Evolutionary conservation across 345 rosid genomes (phyloP), one percentile per base, ranked within the genome.

Genomic region (Eucalyptus polybractea): DNA sequence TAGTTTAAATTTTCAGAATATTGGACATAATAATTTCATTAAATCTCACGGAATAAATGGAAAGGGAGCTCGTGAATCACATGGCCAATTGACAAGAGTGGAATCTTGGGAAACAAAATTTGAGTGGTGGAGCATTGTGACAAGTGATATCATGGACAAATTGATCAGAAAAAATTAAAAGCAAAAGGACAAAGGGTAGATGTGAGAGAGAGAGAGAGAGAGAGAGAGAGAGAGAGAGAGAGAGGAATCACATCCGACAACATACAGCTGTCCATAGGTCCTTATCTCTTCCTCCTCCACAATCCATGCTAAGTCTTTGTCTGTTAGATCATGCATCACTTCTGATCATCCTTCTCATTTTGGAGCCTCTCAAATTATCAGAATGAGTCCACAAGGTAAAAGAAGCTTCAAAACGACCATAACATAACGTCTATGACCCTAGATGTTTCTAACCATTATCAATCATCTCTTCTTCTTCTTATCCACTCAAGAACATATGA

Each of bases 1-100:
- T 56, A 56, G 21, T 56, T 56, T 56, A 56, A 24, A 56, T 4
- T 56, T 56, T 22, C 29, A 56, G 13, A 24, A 56, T 56, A 56
- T 22, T 24, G 27, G 62, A 56, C 62, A 56, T 0, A 56, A 25
- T 56, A 56, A 56, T 0, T 25, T 56, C 62, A 2, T 56, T 0
- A 56, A 56, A 56, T 62, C 31, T 62, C 33, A 29, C 4, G 17
- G 8, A 27, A 62, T 29, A 31, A 62, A 62, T 13, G 31, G 33
- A 62, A 24, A 25, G 67, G 67, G n/a, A 60, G 31, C 67, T 60
- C 6, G n/a, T 58, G 65, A 58, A 58, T 58, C 65, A 60, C 67
- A 0, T 6, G 69, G 69, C 69, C 69, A 62, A 62, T 29, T 16
- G 69, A 13, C 69, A 2, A 29, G 17, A 62, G 6, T 27, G 31